Evolutionary conservation across 2,329 filamentous ascomycete genomes (phyloP).

Genomic region (Cladosporium velox): DNA sequence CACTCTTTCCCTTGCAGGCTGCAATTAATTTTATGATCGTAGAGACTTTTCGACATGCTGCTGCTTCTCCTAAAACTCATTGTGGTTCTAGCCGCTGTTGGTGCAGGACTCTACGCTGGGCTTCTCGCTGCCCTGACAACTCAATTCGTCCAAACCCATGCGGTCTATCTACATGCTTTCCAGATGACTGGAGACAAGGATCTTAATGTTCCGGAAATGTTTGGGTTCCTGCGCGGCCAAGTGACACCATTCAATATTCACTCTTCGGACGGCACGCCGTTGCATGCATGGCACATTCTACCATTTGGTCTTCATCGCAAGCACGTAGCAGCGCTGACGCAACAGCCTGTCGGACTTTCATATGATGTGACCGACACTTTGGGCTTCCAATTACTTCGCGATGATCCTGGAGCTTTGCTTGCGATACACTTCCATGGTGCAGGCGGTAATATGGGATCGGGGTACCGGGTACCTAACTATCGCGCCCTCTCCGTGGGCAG

Average conservation of each 20-base stretch:
- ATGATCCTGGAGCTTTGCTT: conserved; percentile 64
- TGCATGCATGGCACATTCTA: conserved; percentile 55
- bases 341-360: conserved; percentile 50
- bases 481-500: conserved; percentile 55
- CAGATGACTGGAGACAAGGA: conserved; percentile 58
- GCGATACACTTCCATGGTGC: conserved; percentile 65
- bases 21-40: background rate
- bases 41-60: background rate
- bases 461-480: conserved; percentile 58
- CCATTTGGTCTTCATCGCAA: conserved; percentile 50
- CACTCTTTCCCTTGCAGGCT: background rate
- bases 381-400: conserved; percentile 62
- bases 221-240: conserved; percentile 53
- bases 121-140: conserved; percentile 51
- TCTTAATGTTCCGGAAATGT: conserved; percentile 51
- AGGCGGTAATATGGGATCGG: conserved; percentile 58
- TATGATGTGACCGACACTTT: conserved; percentile 58
- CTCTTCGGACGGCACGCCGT: conserved; percentile 43
- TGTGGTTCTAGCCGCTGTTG: background rate
- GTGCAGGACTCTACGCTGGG: conserved; percentile 43
- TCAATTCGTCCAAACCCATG: conserved; percentile 55
- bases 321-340: conserved; percentile 44
- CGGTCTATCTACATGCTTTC: conserved; percentile 58
- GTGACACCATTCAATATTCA: conserved; percentile 51
- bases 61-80: background rate